These are phyloP conservation scores for Hura crepitans DNA, from an alignment of 441 rosid genomes.

Conservation along the genomic window DNA sequence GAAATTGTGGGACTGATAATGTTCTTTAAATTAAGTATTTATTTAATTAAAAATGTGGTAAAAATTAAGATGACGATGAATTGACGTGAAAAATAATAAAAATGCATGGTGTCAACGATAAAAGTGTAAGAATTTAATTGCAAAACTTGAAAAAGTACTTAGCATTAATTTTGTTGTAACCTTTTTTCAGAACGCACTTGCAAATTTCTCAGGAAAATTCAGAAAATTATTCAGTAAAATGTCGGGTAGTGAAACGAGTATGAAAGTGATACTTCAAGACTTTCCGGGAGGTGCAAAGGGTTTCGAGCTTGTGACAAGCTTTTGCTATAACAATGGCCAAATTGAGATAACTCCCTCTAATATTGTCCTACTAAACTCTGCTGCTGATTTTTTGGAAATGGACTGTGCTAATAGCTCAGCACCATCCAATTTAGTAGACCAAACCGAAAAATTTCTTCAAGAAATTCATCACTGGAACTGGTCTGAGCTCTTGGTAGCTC, in stretches of 20 bases:
- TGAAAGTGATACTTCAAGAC: slow-evolving; percentile 44
- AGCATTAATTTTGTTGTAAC: no score
- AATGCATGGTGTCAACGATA: no score
- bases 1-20: no score
- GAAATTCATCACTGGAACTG: slow-evolving; percentile 51
- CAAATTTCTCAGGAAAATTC: slow-evolving; percentile 39
- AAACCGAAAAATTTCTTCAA: slow-evolving; percentile 30
- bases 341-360: slow-evolving; percentile 36
- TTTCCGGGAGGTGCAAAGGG: slow-evolving; percentile 57
- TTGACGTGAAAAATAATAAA: no score
- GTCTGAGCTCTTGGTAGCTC: slow-evolving; percentile 45
- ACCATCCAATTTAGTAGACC: slow-evolving; percentile 26
- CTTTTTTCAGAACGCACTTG: slow-evolving; percentile 32
- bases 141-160: no score
- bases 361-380: slow-evolving; percentile 34
- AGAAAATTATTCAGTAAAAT: slow-evolving; percentile 29
- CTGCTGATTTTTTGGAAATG: slow-evolving; percentile 50
- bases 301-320: slow-evolving; percentile 50
- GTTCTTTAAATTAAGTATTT: no score
- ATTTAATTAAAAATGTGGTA: no score
- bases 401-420: slow-evolving; percentile 18
- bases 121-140: no score
- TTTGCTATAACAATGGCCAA: slow-evolving; percentile 44
- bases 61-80: no score
- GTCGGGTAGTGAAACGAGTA: slow-evolving; percentile 17